These are phyloP conservation scores for Diaporthe nobilis DNA, from an alignment of 2,329 filamentous ascomycete genomes.

Conservation along the genomic window DNA sequence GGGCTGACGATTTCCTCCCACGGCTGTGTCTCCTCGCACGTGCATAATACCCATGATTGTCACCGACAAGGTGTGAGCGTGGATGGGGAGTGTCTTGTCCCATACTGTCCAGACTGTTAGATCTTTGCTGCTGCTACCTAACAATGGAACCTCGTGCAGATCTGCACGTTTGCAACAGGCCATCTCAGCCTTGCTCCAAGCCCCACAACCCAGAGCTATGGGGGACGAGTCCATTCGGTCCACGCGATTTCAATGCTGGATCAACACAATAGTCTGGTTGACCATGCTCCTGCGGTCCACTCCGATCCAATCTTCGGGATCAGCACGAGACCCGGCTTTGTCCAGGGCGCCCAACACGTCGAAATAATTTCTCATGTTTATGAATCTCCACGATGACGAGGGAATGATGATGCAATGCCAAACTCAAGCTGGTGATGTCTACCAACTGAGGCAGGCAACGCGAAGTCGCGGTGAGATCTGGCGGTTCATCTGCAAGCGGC, in stretches of 20 bases:
- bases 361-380: not conserved
- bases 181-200: conserved; percentile 16
- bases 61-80: not conserved
- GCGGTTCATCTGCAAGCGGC: not conserved
- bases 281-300: not conserved
- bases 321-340: conserved; percentile 7
- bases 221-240: not conserved
- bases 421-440: not conserved
- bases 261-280: conserved; percentile 6
- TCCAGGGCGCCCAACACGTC: conserved; percentile 3
- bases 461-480: conserved; percentile 9
- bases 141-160: conserved; percentile 27
- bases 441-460: not conserved
- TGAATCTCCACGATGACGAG: conserved; percentile 25
- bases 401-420: not conserved
- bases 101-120: not conserved
- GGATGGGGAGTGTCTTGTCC: not conserved
- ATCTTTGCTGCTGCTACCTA: conserved; percentile 6
- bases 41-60: not conserved
- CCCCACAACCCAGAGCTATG: conserved; percentile 27
- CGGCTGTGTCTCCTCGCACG: not conserved
- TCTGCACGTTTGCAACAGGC: not conserved
- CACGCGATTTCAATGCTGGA: not conserved
- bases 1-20: not conserved
- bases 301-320: conserved; percentile 7